Conservation (phyloP, 768 basidiomycete species). For the Tylopilus sp. region DNA sequence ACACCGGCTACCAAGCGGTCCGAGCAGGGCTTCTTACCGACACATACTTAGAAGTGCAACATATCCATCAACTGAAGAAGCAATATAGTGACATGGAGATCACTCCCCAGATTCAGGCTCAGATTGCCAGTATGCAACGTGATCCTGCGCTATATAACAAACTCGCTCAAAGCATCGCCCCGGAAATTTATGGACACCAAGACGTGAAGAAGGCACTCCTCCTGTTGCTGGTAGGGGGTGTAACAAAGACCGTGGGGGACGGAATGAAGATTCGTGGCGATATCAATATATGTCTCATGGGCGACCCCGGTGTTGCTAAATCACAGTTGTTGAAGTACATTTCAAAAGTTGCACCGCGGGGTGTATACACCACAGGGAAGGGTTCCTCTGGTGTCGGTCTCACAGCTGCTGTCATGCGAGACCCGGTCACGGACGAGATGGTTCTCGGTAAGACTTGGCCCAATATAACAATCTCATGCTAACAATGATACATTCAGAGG, state of each 20-base stretch:
- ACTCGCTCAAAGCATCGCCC: conserved; percentile 91
- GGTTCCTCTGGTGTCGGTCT: conserved; percentile 98
- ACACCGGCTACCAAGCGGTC: conserved; percentile 95
- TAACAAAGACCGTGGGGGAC: conserved; percentile 92
- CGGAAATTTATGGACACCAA: conserved; percentile 96
- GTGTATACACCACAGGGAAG: conserved; percentile 97
- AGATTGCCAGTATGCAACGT: conserved; percentile 61
- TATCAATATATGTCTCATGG: conserved; percentile 97
- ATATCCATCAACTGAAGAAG: conserved; percentile 94
- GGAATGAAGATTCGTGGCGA: conserved; percentile 99
- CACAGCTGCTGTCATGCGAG: conserved; percentile 98
- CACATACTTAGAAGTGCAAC: conserved; percentile 90
- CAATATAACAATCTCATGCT: conserved; percentile 2
- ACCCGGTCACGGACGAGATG: conserved; percentile 99
- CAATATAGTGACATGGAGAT: conserved; percentile 95
- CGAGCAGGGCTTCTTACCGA: conserved; percentile 96
- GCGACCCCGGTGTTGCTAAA: conserved; percentile 98
- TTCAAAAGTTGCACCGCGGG: conserved; percentile 95
- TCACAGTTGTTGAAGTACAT: conserved; percentile 97
- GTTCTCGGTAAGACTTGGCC: conserved; percentile 70
- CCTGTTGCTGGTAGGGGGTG: conserved; percentile 90
- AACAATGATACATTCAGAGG: conserved; percentile 57
- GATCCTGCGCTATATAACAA: conserved; percentile 85
- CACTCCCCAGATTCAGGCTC: conserved; percentile 75
- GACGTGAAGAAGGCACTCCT: conserved; percentile 97